A percentile compares a stretch with the other conserved stretches of the same genome.
phyloP scores from a whole-genome alignment of 164 flowering plant genomes.

The Umbellularia californica region DNA sequence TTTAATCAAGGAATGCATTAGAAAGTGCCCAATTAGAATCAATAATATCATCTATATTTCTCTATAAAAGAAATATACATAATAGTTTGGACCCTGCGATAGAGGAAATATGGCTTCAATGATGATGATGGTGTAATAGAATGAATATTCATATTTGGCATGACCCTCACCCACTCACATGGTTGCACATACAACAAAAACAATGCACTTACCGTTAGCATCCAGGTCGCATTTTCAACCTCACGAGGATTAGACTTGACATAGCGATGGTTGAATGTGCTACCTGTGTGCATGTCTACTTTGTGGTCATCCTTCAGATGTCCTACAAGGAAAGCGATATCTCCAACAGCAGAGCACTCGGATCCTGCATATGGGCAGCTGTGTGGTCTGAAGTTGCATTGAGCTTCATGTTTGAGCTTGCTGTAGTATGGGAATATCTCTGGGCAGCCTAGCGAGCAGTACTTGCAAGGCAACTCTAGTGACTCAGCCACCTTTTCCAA shows the following conservation, averaged over 20 bases:
- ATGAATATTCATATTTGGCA: too few relatives aligned
- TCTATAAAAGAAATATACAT: too few relatives aligned
- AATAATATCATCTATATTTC: too few relatives aligned
- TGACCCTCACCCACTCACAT: not conserved
- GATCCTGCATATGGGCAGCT: slow-evolving; percentile 77
- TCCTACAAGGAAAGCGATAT: slow-evolving; percentile 70
- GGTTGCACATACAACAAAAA: not conserved
- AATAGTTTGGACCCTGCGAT: too few relatives aligned
- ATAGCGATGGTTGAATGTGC: slow-evolving; percentile 91
- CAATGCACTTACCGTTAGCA: slow-evolving; percentile 63
- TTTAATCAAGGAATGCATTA: too few relatives aligned
- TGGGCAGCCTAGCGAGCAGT: slow-evolving; percentile 42
- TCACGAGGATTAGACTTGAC: slow-evolving; percentile 90
- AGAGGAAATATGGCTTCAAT: too few relatives aligned
- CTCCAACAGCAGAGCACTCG: slow-evolving; percentile 74
- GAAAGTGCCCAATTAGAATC: too few relatives aligned
- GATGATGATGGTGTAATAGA: too few relatives aligned
- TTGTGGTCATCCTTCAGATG: slow-evolving; percentile 90
- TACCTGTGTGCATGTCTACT: slow-evolving; percentile 92
- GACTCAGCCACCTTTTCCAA: slow-evolving; percentile 65
- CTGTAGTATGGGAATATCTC: slow-evolving; percentile 54
- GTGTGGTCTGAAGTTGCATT: slow-evolving; percentile 49
- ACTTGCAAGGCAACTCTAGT: slow-evolving; percentile 55
- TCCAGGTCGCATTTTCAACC: slow-evolving; percentile 94
- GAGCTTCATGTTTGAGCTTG: slow-evolving; percentile 56